Conservation (phyloP, 768 basidiomycete species). For the Podaxis carcinomalis region DNA sequence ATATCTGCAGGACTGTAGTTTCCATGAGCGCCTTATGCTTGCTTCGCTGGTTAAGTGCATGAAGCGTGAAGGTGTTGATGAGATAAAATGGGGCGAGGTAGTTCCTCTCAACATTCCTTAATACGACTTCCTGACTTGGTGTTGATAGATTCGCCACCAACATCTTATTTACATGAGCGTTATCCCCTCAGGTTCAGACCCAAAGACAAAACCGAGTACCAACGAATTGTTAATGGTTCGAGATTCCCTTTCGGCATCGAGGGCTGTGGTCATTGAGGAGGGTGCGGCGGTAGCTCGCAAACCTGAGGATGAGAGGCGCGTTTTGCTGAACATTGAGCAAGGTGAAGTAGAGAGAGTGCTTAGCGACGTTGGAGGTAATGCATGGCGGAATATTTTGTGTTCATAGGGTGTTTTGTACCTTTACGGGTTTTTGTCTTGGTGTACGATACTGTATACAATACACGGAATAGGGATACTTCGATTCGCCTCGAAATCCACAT, state of each 20-base stretch:
- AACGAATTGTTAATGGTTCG: slow-evolving; percentile 68
- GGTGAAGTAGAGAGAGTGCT: slow-evolving; percentile 82
- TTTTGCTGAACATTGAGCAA: slow-evolving; percentile 82
- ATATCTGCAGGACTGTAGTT: slow-evolving; percentile 75
- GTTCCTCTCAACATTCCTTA: slow-evolving; percentile 18
- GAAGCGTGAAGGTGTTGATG: slow-evolving; percentile 79
- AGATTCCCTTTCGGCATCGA: slow-evolving; percentile 72
- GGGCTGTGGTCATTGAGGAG: slow-evolving; percentile 72
- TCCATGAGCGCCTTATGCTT: slow-evolving; percentile 87
- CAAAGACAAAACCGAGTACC: slow-evolving; percentile 50
- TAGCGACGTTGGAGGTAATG: slow-evolving; percentile 68
- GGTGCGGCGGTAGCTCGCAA: slow-evolving; percentile 51
- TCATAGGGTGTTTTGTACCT: not conserved
- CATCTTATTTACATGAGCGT: slow-evolving; percentile 66
- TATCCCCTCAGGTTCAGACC: slow-evolving; percentile 55
- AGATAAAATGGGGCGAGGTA: slow-evolving; percentile 83
- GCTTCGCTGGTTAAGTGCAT: slow-evolving; percentile 80
- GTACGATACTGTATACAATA: not conserved
- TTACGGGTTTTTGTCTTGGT: not conserved
- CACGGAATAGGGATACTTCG: not conserved
- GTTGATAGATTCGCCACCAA: slow-evolving; percentile 67
- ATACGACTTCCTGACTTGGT: not conserved
- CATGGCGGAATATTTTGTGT: slow-evolving; percentile 57
- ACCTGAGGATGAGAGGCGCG: slow-evolving; percentile 57
- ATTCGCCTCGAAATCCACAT: not conserved